phyloP scores from a whole-genome alignment of 305 asterid genomes.

The Fraxinus baroniana region DNA sequence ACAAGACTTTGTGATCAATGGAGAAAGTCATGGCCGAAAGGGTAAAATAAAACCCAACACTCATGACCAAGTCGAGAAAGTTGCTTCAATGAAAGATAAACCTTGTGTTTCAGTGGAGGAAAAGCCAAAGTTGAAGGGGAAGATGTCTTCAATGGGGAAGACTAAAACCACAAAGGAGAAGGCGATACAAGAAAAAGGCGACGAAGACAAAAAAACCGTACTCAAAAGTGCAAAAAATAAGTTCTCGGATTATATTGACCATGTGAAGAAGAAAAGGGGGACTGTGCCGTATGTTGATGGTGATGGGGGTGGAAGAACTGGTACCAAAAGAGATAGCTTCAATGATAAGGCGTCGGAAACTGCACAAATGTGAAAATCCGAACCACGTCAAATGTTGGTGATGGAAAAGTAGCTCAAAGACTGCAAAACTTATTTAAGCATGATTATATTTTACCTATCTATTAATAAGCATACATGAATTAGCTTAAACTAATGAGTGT shows the following conservation, averaged over 20 bases:
- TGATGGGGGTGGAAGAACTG: neutral
- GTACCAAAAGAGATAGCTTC: slow-evolving; percentile 52
- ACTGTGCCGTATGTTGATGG: slow-evolving; percentile 16
- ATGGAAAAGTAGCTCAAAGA: neutral
- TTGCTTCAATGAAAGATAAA: neutral
- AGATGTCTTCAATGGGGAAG: neutral
- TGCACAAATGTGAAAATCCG: slow-evolving; percentile 41
- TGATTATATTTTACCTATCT: neutral
- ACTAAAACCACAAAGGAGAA: neutral
- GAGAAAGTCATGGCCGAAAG: neutral
- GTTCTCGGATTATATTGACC: slow-evolving; percentile 34
- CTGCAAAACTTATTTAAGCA: neutral
- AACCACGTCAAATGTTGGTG: slow-evolving; percentile 11
- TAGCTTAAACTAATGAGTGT: neutral
- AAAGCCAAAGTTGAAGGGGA: neutral
- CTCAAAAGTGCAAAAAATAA: neutral
- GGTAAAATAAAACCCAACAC: neutral
- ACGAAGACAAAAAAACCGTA: neutral
- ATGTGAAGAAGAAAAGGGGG: slow-evolving; percentile 36
- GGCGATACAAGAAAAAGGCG: neutral
- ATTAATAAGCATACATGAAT: neutral
- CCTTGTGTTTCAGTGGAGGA: neutral
- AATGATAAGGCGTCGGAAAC: slow-evolving; percentile 39
- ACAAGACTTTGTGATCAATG: neutral
- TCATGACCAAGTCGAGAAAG: neutral